These are phyloP conservation scores for Pseudopyrenochaeta lycopersici DNA, from an alignment of 2,329 filamentous ascomycete genomes.

Conservation along the genomic window DNA sequence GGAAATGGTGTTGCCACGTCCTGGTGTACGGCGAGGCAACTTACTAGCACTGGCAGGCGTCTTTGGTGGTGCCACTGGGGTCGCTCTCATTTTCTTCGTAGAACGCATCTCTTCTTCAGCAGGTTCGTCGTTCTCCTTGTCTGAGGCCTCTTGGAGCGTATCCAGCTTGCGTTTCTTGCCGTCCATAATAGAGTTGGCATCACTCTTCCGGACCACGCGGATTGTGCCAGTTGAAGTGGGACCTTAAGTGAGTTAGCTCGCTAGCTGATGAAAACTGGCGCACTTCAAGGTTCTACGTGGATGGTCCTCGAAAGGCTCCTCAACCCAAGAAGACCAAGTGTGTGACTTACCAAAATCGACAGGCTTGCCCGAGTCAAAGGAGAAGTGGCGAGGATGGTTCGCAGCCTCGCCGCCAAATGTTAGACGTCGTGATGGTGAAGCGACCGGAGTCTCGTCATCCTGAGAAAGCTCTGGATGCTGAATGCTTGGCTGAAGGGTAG, in stretches of 20 bases:
- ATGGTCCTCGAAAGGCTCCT: not conserved
- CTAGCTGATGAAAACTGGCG: not conserved
- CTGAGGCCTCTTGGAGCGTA: constrained; percentile 44
- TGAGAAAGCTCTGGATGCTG: constrained; percentile 50
- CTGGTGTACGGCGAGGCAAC: constrained; percentile 39
- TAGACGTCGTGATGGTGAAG: constrained; percentile 45
- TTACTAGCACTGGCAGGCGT: constrained; percentile 41
- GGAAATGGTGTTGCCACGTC: constrained; percentile 43
- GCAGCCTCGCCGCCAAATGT: constrained; percentile 41
- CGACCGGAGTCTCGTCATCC: constrained; percentile 31
- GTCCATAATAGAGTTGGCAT: constrained; percentile 41
- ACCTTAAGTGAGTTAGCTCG: constrained; percentile 24
- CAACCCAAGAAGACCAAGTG: not conserved
- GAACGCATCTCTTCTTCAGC: constrained; percentile 39
- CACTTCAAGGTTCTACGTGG: not conserved
- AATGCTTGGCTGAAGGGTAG: constrained; percentile 37
- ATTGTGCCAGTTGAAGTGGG: constrained; percentile 49
- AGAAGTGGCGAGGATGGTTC: constrained; percentile 55
- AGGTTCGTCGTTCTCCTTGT: constrained; percentile 55
- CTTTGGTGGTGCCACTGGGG: constrained; percentile 36
- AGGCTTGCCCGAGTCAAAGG: constrained; percentile 56
- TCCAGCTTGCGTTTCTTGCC: constrained; percentile 58
- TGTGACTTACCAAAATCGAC: constrained; percentile 51
- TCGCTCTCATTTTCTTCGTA: constrained; percentile 44
- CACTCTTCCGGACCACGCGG: constrained; percentile 56